A percentile compares a stretch with the other conserved stretches of the same genome.
These are phyloP conservation scores for Macrophomina pseudophaseolina DNA, from an alignment of 2,329 filamentous ascomycete species.

Conservation along the genomic window DNA sequence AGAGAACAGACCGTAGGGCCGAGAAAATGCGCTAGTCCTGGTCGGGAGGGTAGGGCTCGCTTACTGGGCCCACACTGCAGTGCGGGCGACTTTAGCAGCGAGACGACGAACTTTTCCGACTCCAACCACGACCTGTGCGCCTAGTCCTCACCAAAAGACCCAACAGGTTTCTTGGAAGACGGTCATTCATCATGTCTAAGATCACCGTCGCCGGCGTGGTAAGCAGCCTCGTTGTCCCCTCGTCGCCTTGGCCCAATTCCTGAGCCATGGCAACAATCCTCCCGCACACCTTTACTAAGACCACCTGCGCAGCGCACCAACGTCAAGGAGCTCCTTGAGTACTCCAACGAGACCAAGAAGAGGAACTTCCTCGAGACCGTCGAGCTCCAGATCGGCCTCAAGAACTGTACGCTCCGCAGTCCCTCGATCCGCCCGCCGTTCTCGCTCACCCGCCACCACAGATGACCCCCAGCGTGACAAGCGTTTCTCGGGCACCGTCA, in stretches of 20 bases:
- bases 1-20: not conserved
- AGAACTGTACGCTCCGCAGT: constrained; percentile 44
- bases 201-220: constrained; percentile 67
- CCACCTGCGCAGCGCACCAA: constrained; percentile 86
- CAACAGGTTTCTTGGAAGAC: constrained; percentile 55
- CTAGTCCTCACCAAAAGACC: constrained; percentile 28
- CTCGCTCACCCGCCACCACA: not conserved
- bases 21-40: not conserved
- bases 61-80: constrained; percentile 18
- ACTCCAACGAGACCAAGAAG: constrained; percentile 89
- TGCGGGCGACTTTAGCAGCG: constrained; percentile 3
- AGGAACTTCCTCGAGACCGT: constrained; percentile 96
- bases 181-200: constrained; percentile 71
- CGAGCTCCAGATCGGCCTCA: constrained; percentile 64
- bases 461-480: constrained; percentile 95
- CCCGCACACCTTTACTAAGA: not conserved
- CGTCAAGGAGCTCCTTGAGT: constrained; percentile 91
- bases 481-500: constrained; percentile 99
- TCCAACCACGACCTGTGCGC: constrained; percentile 25
- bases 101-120: constrained; percentile 22
- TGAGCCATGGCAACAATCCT: constrained; percentile 24
- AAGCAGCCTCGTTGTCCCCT: constrained; percentile 7
- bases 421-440: not conserved
- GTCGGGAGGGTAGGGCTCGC: constrained; percentile 6
- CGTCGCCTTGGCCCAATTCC: constrained; percentile 9